Conservation (phyloP, 2,329 filamentous ascomycete genomes). For the Hypoxylon sp. region DNA sequence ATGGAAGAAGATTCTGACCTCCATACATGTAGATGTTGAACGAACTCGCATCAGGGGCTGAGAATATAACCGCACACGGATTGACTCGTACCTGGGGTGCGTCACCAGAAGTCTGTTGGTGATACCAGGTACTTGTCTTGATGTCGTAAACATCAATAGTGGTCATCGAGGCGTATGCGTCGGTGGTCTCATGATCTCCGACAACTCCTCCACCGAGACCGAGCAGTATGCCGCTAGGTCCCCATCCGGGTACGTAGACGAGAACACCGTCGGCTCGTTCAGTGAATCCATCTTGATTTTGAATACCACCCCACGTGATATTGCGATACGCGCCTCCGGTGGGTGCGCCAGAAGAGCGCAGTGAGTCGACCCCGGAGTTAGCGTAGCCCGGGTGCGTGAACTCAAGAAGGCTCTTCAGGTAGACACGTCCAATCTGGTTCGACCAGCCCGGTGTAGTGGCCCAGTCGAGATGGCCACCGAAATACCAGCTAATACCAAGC, state of each 20-base stretch:
- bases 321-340: slow-evolving; percentile 77
- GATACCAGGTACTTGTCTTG: slow-evolving; percentile 78
- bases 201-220: slow-evolving; percentile 79
- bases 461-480: slow-evolving; percentile 80
- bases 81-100: slow-evolving; percentile 78
- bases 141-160: slow-evolving; percentile 83
- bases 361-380: slow-evolving; percentile 73
- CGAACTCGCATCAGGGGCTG: slow-evolving; percentile 78
- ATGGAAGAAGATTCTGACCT: slow-evolving; percentile 79
- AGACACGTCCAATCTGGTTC: slow-evolving; percentile 73
- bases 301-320: slow-evolving; percentile 79
- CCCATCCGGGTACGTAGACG: slow-evolving; percentile 82
- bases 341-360: slow-evolving; percentile 71
- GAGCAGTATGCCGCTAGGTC: slow-evolving; percentile 77
- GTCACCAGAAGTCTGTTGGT: slow-evolving; percentile 76
- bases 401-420: slow-evolving; percentile 81
- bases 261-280: slow-evolving; percentile 81
- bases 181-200: slow-evolving; percentile 59
- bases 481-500: slow-evolving; percentile 81
- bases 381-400: slow-evolving; percentile 80
- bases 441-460: slow-evolving; percentile 76
- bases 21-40: slow-evolving; percentile 86
- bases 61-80: slow-evolving; percentile 78
- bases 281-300: slow-evolving; percentile 76
- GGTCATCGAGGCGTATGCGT: slow-evolving; percentile 72